Evolutionary conservation across 495 filamentous ascomycete species (phyloP).

Genomic region (Jackrogersella multiformis): DNA sequence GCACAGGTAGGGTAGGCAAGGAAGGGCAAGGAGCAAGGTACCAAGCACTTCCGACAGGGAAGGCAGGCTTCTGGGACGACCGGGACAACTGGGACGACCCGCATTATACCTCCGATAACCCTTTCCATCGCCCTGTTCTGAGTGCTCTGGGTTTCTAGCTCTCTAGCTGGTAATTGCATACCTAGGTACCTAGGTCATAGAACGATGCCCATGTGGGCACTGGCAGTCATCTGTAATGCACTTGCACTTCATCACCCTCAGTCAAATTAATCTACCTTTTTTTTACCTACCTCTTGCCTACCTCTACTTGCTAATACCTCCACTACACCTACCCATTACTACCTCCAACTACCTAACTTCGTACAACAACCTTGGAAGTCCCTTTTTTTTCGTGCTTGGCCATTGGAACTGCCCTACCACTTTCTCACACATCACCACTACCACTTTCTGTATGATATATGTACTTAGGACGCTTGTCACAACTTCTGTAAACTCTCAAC

Average conservation of each 20-base stretch:
- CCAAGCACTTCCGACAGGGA: constrained; percentile 31
- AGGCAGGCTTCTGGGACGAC: constrained; percentile 29
- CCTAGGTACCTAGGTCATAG: background rate
- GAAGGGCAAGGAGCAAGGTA: constrained; percentile 29
- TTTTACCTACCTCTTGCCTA: background rate
- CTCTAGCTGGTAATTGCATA: constrained; percentile 41
- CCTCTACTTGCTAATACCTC: constrained; percentile 10
- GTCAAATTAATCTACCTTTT: constrained; percentile 25
- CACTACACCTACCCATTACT: constrained; percentile 12
- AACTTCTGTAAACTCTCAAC: constrained; percentile 24
- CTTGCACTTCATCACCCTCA: constrained; percentile 36
- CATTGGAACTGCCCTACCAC: constrained; percentile 27
- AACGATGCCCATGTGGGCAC: background rate
- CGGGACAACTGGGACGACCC: constrained; percentile 38
- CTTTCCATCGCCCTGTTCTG: constrained; percentile 16
- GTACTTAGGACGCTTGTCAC: constrained; percentile 17
- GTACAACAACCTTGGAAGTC: background rate
- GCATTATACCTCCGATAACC: constrained; percentile 33
- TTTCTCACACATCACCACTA: background rate
- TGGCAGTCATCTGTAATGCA: constrained; percentile 23
- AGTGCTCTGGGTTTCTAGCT: background rate
- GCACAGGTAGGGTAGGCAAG: constrained; percentile 4
- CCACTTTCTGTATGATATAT: constrained; percentile 8
- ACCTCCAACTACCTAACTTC: background rate
- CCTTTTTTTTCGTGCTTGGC: constrained; percentile 22